Base-by-base conservation (phyloP, 2,329 filamentous ascomycete species). In the Lecanicillium sp. region DNA sequence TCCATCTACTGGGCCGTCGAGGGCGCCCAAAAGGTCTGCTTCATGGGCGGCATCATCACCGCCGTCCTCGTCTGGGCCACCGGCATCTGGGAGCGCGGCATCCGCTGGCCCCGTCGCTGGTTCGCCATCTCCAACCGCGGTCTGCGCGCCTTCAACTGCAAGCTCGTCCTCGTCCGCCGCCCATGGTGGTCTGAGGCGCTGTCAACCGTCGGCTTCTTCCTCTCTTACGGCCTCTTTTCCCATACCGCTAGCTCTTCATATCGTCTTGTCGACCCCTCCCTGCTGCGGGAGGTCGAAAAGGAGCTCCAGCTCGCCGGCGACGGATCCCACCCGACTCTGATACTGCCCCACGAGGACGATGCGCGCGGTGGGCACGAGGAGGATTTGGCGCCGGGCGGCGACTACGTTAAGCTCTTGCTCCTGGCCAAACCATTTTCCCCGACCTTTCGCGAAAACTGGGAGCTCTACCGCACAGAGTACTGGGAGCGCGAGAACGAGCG, bases 401-500 rank as follows among this genome's bases (percentile, higher is more conserved):
- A 97, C 67, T 87, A 91, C 61, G 84, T 98, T 57, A 93, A 95
- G 65, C 77, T 98, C 1, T 73, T 97, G 15, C 74, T 98, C 7
- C 78, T 96, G 10, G 89, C 93, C 1, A 98, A 98, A 63, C 90
- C 90, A 0, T 98, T 98, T 61, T 94, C 88, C 5, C 85, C 93
- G 0, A 89, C 88, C 39, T 98, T 98, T 61, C 79, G 93, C 17
- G 90, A 97, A 64, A 95, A 95, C 55, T 98, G 93, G 93, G 93
- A 98, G 61, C 75, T 91, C 14, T 98, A 94, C 67, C 79, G 93
- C 45, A 83, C 85, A 27, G 90, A 96, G 52, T 98, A 96, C 67
- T 98, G 93, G 93, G 91, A 96, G 58, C 84, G 84, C 52, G 93
- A 98, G 65, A 98, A 98, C 61, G 89, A 95, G 64, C 83, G 91